These are phyloP conservation scores for Carex arenaria DNA, from an alignment of 202 grass and related monocot genomes.

Conservation along the genomic window DNA sequence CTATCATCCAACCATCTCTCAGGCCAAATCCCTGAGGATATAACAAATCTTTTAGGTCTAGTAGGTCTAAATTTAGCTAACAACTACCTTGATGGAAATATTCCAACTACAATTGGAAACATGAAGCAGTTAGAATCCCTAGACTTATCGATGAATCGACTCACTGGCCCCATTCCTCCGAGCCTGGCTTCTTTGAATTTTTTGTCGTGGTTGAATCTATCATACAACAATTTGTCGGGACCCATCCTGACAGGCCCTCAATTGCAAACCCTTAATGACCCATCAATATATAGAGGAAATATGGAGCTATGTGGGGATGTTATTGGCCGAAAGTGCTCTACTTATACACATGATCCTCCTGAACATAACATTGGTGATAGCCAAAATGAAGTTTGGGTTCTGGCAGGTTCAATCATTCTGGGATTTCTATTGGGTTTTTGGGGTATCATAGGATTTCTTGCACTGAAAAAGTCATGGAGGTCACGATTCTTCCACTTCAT, in stretches of 20 bases:
- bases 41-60: too few relatives aligned
- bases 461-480: too few relatives aligned
- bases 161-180: constrained; percentile 49
- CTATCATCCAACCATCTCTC: too few relatives aligned
- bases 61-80: too few relatives aligned
- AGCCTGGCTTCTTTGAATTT: constrained; percentile 42
- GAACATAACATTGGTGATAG: neutral
- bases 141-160: constrained; percentile 57
- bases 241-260: constrained; percentile 44
- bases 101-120: too few relatives aligned
- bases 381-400: constrained; percentile 5
- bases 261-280: constrained; percentile 38
- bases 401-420: constrained; percentile 3
- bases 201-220: constrained; percentile 59
- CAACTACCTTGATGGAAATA: too few relatives aligned
- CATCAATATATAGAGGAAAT: constrained; percentile 47
- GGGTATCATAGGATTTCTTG: too few relatives aligned
- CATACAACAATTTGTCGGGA: constrained; percentile 54
- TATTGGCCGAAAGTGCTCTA: neutral
- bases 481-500: too few relatives aligned
- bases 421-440: constrained; percentile 18
- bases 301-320: constrained; percentile 18
- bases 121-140: constrained; percentile 50
- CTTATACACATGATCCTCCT: neutral
- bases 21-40: too few relatives aligned